Evolutionary conservation across 345 rosid species (phyloP).

Genomic region (Moringa oleifera): DNA sequence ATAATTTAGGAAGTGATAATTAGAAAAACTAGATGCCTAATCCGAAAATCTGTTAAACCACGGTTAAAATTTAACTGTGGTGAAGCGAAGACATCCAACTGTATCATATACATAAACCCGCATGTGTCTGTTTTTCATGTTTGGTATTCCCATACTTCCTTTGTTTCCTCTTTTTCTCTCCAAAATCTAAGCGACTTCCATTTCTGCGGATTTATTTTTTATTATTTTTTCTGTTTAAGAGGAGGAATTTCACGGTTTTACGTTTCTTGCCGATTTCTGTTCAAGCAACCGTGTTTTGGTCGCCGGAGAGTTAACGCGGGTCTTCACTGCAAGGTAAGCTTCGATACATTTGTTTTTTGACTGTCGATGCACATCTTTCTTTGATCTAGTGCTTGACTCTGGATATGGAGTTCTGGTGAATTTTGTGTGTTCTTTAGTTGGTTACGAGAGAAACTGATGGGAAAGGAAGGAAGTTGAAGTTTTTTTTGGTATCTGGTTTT

Average conservation of each 20-base stretch:
- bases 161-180: neutral
- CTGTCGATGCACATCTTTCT: neutral
- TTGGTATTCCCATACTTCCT: neutral
- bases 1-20: no score
- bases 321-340: neutral
- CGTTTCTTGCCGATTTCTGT: neutral
- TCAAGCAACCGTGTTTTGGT: neutral
- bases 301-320: neutral
- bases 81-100: neutral
- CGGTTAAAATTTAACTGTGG: neutral
- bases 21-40: neutral
- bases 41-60: neutral
- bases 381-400: neutral
- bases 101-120: neutral
- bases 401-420: neutral
- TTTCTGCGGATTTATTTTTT: no score
- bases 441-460: constrained; percentile 8
- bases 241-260: neutral
- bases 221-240: no score
- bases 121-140: neutral
- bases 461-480: neutral
- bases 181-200: no score
- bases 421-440: neutral
- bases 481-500: neutral
- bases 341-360: neutral